These are phyloP conservation scores for Solanum aculeatissimum DNA, from an alignment of 305 asterid genomes.

Conservation along the genomic window DNA sequence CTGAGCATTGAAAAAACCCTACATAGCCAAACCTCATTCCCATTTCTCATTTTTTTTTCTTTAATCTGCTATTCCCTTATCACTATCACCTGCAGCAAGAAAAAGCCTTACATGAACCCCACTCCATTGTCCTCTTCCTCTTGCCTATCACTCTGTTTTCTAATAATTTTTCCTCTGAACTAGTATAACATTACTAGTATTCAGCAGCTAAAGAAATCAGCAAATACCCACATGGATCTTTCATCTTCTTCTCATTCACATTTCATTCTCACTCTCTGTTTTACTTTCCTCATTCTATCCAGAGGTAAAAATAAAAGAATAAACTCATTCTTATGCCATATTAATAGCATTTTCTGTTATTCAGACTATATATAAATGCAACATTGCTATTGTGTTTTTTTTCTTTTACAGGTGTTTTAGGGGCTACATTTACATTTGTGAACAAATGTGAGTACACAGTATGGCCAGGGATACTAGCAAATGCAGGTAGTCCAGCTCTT, in stretches of 20 bases:
- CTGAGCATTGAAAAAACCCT: not conserved
- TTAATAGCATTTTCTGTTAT: not conserved
- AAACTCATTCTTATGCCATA: not conserved
- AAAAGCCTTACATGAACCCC: not conserved
- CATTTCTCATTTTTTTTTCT: not conserved
- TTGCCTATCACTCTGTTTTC: not conserved
- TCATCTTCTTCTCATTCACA: constrained; percentile 10
- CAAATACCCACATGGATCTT: constrained; percentile 34
- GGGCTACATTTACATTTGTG: constrained; percentile 74
- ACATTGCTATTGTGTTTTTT: not conserved
- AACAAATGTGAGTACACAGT: constrained; percentile 78
- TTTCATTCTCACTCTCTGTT: constrained; percentile 14
- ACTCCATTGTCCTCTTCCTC: not conserved
- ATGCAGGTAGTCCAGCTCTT: constrained; percentile 71
- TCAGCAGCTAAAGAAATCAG: not conserved
- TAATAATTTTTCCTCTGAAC: not conserved
- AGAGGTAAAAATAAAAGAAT: constrained; percentile 26
- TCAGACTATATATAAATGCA: not conserved
- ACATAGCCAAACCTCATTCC: not conserved
- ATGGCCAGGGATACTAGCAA: constrained; percentile 92
- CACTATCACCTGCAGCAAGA: not conserved
- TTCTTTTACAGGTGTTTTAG: constrained; percentile 35
- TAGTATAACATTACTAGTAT: not conserved
- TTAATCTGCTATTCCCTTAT: not conserved
- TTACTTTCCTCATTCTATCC: constrained; percentile 27